Percentiles rank a stretch among this genome's conserved stretches.
Evolutionary conservation across 169 alveolate species (phyloP).

Genomic region (Eimeria brunetti): DNA sequence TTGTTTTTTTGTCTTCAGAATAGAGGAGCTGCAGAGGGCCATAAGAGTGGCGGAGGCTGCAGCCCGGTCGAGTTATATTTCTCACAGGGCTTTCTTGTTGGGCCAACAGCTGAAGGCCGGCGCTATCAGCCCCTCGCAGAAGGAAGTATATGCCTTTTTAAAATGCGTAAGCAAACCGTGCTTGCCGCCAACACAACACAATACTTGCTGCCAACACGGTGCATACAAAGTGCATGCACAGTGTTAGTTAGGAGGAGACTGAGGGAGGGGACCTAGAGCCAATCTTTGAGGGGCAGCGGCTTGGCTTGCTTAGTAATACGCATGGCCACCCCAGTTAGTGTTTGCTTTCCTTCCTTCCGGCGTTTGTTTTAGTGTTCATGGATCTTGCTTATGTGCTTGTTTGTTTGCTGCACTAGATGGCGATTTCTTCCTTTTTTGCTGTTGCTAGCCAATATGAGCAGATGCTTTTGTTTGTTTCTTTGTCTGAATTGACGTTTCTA

Average conservation of each 20-base stretch:
- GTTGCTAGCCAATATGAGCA: background rate
- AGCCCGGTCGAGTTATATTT: slow-evolving; percentile 75
- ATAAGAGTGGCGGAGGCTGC: slow-evolving; percentile 78
- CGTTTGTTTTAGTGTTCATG: background rate
- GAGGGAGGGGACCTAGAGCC: background rate
- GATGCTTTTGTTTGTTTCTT: background rate
- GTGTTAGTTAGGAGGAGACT: too few species aligned
- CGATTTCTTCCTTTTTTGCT: background rate
- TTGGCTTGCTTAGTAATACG: too few species aligned
- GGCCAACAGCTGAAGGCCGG: slow-evolving; percentile 77
- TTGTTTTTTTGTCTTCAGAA: slow-evolving; percentile 17
- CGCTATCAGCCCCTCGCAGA: slow-evolving; percentile 22
- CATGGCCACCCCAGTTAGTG: too few species aligned
- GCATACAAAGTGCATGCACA: background rate
- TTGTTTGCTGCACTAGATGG: background rate
- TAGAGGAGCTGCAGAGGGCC: slow-evolving; percentile 62
- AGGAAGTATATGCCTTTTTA: slow-evolving; percentile 42
- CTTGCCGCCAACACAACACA: background rate
- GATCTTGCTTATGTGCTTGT: background rate
- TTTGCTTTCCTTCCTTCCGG: too few species aligned
- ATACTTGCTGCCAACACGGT: too few species aligned
- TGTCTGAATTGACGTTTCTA: background rate
- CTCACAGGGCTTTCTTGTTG: slow-evolving; percentile 63
- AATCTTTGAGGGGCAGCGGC: background rate
- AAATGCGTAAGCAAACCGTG: slow-evolving; percentile 33